Evolutionary conservation across 2,329 filamentous ascomycete species (phyloP), one percentile per base, ranked within the genome.

Genomic region (Polytolypa hystricis): DNA sequence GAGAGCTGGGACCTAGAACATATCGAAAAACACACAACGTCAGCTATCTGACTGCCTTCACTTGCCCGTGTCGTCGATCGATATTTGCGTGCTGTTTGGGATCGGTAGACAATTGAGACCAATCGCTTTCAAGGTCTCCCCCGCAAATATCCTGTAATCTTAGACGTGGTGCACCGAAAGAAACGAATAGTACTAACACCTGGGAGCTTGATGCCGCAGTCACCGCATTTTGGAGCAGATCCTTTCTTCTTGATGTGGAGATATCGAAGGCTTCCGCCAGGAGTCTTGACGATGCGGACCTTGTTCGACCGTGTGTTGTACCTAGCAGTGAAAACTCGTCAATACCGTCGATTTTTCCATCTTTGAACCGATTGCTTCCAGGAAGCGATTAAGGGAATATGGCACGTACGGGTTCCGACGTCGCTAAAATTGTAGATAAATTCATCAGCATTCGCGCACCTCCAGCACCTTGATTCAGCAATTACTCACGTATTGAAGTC

Each of bases 181-280:
- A 7, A 21, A 28, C 35, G 42, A 50, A 52, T 49, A 49, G 40
- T 47, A 93, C 86, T 82, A 84, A 98, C 87, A 69, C 91, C 91
- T 64, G 85, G 79, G 61, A 98, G 82, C 76, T 96, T 96, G 73
- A 78, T 79, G 63, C 91, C 91, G 65, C 93, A 98, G 77, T 98
- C 91, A 77, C 93, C 84, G 67, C 91, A 98, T 78, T 98, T 98
- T 64, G 91, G 91, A 50, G 87, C 83, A 65, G 86, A 93, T 57
- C 87, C 91, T 67, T 81, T 84, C 85, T 98, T 98, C 84, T 96
- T 96, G 76, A 95, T 87, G 81, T 98, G 89, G 58, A 96, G 83
- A 65, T 94, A 81, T 67, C 91, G 81, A 61, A 94, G 80, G 67
- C 89, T 78, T 66, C 91, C 91, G 67, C 91, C 93, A 54, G 93